Percentiles rank a stretch among this genome's conserved stretches.
Conservation (phyloP, 2,329 filamentous ascomycete species). For the Claviceps sp. region DNA sequence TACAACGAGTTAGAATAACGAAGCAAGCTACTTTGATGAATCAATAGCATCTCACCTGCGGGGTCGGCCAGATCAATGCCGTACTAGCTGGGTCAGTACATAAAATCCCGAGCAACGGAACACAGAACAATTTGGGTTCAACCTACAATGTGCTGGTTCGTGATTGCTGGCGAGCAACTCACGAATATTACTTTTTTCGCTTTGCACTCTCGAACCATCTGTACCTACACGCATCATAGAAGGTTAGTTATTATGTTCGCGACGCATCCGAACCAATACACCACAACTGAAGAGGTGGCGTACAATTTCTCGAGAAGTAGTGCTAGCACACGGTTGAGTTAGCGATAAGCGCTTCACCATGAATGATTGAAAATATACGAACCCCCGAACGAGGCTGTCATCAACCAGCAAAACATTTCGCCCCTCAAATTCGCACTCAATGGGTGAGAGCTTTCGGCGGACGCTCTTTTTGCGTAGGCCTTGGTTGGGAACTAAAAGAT, state of each 20-base stretch:
- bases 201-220: constrained; percentile 72
- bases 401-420: constrained; percentile 76
- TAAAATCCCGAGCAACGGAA: neutral
- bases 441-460: constrained; percentile 77
- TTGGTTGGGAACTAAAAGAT: constrained; percentile 21
- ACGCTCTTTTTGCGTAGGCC: constrained; percentile 59
- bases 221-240: constrained; percentile 12
- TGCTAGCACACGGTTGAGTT: neutral
- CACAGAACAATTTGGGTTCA: neutral
- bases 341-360: neutral
- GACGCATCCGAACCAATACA: neutral
- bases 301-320: constrained; percentile 13
- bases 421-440: constrained; percentile 70
- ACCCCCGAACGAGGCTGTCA: constrained; percentile 69
- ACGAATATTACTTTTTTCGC: constrained; percentile 74
- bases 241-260: neutral
- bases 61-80: constrained; percentile 34
- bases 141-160: constrained; percentile 76
- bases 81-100: constrained; percentile 15
- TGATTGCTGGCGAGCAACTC: constrained; percentile 70
- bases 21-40: constrained; percentile 1
- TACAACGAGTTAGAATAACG: constrained; percentile 1
- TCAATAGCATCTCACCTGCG: constrained; percentile 3
- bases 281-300: neutral
- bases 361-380: neutral